Conservation (phyloP, 73 alveolate species). For the Breviolum minutum region DNA sequence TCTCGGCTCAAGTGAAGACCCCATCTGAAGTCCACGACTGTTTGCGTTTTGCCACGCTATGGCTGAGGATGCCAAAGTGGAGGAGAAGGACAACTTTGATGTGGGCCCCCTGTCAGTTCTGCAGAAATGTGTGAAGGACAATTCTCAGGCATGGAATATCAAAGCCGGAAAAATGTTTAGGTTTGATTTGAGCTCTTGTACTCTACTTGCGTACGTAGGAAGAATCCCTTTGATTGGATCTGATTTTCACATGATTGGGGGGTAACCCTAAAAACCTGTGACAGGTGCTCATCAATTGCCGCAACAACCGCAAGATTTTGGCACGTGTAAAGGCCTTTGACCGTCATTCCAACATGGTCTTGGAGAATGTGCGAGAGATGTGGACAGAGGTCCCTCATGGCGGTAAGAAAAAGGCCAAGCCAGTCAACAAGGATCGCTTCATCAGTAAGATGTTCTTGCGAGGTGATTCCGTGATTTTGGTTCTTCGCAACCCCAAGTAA, state of each 20-base stretch:
- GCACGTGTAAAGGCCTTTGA: conserved; percentile 99
- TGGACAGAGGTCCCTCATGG: conserved; percentile 99
- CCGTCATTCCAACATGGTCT: conserved; percentile 99
- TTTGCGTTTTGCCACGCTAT: not conserved
- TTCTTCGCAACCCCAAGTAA: conserved; percentile 98
- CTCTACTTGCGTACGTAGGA: too few relatives aligned
- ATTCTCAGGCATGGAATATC: conserved; percentile 34
- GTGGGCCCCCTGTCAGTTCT: conserved; percentile 92
- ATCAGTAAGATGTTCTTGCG: conserved; percentile 99
- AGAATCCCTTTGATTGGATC: too few relatives aligned
- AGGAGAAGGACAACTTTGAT: conserved; percentile 91
- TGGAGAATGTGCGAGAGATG: conserved; percentile 98
- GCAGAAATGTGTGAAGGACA: conserved; percentile 94
- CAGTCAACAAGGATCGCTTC: conserved; percentile 98
- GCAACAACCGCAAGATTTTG: conserved; percentile 99
- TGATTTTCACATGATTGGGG: too few relatives aligned
- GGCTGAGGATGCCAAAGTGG: conserved; percentile 93
- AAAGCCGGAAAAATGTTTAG: not conserved
- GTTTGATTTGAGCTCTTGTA: too few relatives aligned
- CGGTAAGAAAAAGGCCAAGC: conserved; percentile 98
- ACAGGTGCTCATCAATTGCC: conserved; percentile 98
- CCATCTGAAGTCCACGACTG: not conserved
- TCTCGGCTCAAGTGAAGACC: conserved; percentile 19
- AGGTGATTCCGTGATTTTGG: conserved; percentile 99
- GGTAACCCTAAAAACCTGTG: not conserved